Percentiles rank a stretch among this genome's conserved stretches.
phyloP scores from a whole-genome alignment of 495 filamentous ascomycete species.

The Penicillium dipodomyicola region DNA sequence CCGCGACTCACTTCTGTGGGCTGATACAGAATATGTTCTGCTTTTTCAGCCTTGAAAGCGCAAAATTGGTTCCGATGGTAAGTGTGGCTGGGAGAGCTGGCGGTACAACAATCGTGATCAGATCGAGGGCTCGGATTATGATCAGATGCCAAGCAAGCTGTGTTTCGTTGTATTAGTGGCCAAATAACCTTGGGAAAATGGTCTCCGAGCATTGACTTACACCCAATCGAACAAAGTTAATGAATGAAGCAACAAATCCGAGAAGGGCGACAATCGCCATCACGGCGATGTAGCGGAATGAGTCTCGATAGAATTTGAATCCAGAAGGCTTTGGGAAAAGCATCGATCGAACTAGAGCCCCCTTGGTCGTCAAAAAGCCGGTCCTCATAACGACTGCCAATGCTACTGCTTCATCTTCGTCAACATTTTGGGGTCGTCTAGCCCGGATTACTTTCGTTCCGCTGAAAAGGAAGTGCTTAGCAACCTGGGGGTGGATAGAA shows the following conservation, averaged over 20 bases:
- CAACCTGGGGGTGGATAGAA: slow-evolving; percentile 73
- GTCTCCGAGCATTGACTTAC: slow-evolving; percentile 36
- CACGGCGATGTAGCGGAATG: slow-evolving; percentile 96
- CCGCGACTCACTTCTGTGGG: slow-evolving; percentile 63
- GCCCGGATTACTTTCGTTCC: slow-evolving; percentile 95
- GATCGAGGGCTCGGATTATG: slow-evolving; percentile 83
- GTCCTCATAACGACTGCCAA: slow-evolving; percentile 89
- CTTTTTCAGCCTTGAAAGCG: slow-evolving; percentile 76
- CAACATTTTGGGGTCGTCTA: slow-evolving; percentile 77
- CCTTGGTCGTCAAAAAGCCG: slow-evolving; percentile 97
- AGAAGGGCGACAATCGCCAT: slow-evolving; percentile 87
- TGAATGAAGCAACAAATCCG: slow-evolving; percentile 85
- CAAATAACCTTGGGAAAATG: background rate
- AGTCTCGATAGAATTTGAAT: slow-evolving; percentile 97
- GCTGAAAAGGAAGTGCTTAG: slow-evolving; percentile 86
- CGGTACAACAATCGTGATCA: slow-evolving; percentile 97
- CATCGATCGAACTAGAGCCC: slow-evolving; percentile 95
- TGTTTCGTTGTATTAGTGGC: slow-evolving; percentile 21
- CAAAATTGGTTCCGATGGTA: slow-evolving; percentile 95
- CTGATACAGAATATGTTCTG: slow-evolving; percentile 97
- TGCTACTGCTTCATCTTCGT: slow-evolving; percentile 86
- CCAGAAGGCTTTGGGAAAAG: slow-evolving; percentile 96
- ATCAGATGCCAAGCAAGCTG: slow-evolving; percentile 83
- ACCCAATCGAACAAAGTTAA: slow-evolving; percentile 85
- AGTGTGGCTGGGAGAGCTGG: slow-evolving; percentile 96